phyloP scores from a whole-genome alignment of 192 early-diverging fungal species.

The Umbelopsis sp. region DNA sequence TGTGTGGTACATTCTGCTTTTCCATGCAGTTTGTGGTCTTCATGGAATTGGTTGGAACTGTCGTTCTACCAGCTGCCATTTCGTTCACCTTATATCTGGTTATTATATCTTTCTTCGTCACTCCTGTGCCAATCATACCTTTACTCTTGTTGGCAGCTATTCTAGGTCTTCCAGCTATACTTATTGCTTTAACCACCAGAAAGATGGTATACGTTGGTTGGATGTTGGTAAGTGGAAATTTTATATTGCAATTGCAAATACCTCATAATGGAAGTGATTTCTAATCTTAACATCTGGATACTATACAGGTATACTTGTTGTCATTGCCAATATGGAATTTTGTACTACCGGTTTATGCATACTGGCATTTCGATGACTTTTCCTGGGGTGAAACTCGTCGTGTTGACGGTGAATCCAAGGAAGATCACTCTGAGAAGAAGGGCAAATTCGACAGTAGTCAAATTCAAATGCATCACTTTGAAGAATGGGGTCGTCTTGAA shows the following conservation, averaged over 20 bases:
- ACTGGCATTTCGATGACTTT: constrained; percentile 91
- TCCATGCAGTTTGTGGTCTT: constrained; percentile 97
- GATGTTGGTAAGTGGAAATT: constrained; percentile 60
- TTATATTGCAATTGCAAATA: background rate
- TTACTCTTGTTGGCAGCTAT: constrained; percentile 78
- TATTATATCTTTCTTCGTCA: constrained; percentile 72
- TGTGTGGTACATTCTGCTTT: constrained; percentile 91
- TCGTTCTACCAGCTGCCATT: constrained; percentile 90
- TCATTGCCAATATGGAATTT: constrained; percentile 82
- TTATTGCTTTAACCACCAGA: constrained; percentile 87
- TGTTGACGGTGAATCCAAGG: constrained; percentile 68
- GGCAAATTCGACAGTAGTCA: constrained; percentile 74
- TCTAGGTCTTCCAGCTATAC: constrained; percentile 85
- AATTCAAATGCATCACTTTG: constrained; percentile 58
- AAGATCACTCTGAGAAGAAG: constrained; percentile 67
- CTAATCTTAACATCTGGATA: background rate
- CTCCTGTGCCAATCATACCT: constrained; percentile 57
- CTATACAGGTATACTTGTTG: constrained; percentile 29
- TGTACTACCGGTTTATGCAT: constrained; percentile 76
- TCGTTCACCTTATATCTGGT: constrained; percentile 83
- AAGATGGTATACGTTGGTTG: constrained; percentile 87
- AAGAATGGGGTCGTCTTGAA: constrained; percentile 47
- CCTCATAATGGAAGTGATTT: background rate
- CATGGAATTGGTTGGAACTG: constrained; percentile 91
- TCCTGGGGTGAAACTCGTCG: constrained; percentile 83